Base-by-base conservation (phyloP, 306 rosid species). In the Dicorynia guianensis region DNA sequence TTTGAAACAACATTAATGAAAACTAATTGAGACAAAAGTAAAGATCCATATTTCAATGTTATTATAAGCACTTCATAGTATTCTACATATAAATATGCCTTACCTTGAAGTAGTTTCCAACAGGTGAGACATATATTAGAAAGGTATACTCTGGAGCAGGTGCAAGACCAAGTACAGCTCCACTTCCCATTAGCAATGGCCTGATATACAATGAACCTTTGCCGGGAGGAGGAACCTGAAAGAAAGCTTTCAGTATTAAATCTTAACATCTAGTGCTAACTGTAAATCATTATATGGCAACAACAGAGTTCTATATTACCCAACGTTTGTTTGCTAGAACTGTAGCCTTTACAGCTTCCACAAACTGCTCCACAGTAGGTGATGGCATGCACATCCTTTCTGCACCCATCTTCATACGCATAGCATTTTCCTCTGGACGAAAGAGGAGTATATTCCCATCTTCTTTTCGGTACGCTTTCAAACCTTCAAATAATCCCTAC, bases 361-460 rank as follows among this genome's bases (percentile, higher is more conserved):
- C 92, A 83, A 95, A 95, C 72, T 95, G 97, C 42, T 90, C 88
- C 11, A 90, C 87, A 35, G 91, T 80, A 30, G 93, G 98, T 11
- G 97, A 82, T 52, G 96, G 98, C 97, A 95, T 95, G 84, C 98
- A 95, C 98, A 95, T 92, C 68, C 98, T 75, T 78, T 92, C 98
- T 0, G 98, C 98, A 20, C 97, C 97, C 78, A 73, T 33, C 85
- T 78, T 84, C 97, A 95, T 89, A 77, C 97, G 82, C 61, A 62
- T 4, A 30, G 92, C 98, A 87, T 95, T 95, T 81, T 95, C 99
- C 85, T 92, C 92, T 0, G 99, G 98, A 61, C 99, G 97, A 76
- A 95, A 95, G 81, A 95, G 87, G 40, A 92, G 93, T 60, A 95
- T 86, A 54, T 61, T 86, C 60, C 91, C 96, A 79, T 92, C 93